phyloP scores from a whole-genome alignment of 2,329 filamentous ascomycete genomes.

The Cladosporium sp. region DNA sequence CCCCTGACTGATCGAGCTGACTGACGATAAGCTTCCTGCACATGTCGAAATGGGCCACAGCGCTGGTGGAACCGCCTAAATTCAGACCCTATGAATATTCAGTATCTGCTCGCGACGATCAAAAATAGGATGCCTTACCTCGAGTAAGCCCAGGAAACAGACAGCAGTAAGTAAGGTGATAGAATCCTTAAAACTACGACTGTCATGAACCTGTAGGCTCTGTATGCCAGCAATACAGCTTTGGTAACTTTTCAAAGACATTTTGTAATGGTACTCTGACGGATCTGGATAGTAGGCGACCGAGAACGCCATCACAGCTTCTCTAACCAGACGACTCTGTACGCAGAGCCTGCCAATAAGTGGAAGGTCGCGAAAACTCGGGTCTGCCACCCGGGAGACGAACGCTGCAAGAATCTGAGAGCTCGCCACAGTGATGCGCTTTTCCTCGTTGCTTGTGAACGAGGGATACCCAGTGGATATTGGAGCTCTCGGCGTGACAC shows the following conservation, averaged over 20 bases:
- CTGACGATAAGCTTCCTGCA: conserved; percentile 20
- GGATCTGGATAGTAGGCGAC: conserved; percentile 2
- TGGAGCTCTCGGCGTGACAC: not conserved
- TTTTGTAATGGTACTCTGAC: conserved; percentile 18
- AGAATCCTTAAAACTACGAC: not conserved
- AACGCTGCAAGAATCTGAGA: conserved; percentile 15
- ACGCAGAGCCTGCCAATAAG: conserved; percentile 22
- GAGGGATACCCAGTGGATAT: conserved; percentile 24
- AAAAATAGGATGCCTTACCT: not conserved
- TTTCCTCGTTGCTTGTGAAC: conserved; percentile 21
- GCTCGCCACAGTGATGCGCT: conserved; percentile 17
- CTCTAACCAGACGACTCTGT: conserved; percentile 22
- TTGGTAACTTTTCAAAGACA: conserved; percentile 23
- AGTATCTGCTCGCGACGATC: not conserved
- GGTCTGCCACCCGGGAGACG: conserved; percentile 20
- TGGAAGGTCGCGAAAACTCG: conserved; percentile 15
- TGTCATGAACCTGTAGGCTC: not conserved
- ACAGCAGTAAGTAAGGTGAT: not conserved
- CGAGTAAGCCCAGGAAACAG: not conserved
- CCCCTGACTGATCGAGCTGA: conserved; percentile 15
- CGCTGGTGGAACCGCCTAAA: conserved; percentile 22
- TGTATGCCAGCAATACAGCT: conserved; percentile 20
- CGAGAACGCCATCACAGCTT: conserved; percentile 24
- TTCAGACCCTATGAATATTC: conserved; percentile 17
- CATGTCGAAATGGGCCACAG: conserved; percentile 24